These are phyloP conservation scores for Arxiozyma bovina DNA, from an alignment of 1,139 yeast genomes.

Conservation along the genomic window DNA sequence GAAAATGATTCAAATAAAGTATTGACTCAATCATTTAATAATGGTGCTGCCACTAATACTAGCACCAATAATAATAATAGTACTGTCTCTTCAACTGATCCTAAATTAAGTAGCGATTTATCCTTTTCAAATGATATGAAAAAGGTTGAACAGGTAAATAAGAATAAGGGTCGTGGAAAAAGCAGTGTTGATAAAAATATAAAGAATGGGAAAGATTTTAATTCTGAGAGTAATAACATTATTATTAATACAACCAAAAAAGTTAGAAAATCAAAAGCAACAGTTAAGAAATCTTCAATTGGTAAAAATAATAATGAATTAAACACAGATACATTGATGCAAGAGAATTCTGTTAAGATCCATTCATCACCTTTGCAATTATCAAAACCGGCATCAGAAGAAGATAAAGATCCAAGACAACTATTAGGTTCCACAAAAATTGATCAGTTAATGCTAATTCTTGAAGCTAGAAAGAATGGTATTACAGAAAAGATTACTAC, in stretches of 20 bases:
- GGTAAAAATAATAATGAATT: not conserved
- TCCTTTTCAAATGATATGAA: not conserved
- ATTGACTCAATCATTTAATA: not conserved
- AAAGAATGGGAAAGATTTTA: not conserved
- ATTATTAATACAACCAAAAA: not conserved
- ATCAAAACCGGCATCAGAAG: not conserved
- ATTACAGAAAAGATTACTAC: constrained; percentile 50
- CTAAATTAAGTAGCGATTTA: not conserved
- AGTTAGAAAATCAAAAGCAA: not conserved
- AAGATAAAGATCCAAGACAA: constrained; percentile 49
- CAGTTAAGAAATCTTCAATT: not conserved
- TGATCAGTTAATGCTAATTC: constrained; percentile 79
- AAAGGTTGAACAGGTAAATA: not conserved
- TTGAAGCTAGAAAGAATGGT: constrained; percentile 76
- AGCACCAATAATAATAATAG: not conserved
- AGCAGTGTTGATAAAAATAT: not conserved
- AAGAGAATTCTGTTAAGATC: not conserved
- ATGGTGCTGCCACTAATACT: not conserved
- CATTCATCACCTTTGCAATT: constrained; percentile 17
- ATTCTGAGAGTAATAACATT: not conserved
- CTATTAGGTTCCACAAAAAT: constrained; percentile 77
- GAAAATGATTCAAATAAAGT: not conserved
- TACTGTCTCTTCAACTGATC: not conserved
- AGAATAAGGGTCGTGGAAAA: not conserved
- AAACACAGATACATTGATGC: not conserved